phyloP scores from a whole-genome alignment of 169 alveolate species.

The Cyclospora cayetanensis region DNA sequence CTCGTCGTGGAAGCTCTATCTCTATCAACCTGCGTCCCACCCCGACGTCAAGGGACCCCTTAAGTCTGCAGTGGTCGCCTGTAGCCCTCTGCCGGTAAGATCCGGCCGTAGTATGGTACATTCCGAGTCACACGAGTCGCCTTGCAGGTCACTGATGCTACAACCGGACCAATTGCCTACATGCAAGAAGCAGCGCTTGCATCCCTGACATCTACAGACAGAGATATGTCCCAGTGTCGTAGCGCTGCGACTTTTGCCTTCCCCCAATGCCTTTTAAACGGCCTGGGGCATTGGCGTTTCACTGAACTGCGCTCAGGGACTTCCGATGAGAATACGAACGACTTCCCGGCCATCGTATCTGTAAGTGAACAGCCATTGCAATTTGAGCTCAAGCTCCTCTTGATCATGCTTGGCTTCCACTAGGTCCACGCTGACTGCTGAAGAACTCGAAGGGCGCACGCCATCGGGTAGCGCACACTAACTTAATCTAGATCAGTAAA shows the following conservation, averaged over 20 bases:
- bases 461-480: too few species aligned
- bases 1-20: background rate
- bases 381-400: too few species aligned
- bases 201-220: background rate
- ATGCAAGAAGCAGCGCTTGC: constrained; percentile 11
- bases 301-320: constrained; percentile 21
- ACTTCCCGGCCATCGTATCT: constrained; percentile 39
- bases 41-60: background rate
- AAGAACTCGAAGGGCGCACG: too few species aligned
- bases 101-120: background rate
- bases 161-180: constrained; percentile 54
- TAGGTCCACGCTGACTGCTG: too few species aligned
- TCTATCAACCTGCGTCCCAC: background rate
- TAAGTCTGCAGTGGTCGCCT: constrained; percentile 29
- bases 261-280: constrained; percentile 30
- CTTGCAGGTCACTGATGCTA: background rate
- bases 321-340: background rate
- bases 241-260: background rate
- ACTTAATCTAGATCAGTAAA: too few species aligned
- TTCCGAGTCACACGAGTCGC: background rate
- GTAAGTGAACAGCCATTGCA: too few species aligned
- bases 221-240: background rate
- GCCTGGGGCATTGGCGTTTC: constrained; percentile 46
- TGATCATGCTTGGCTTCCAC: too few species aligned
- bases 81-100: constrained; percentile 52